A percentile compares a stretch with the other conserved stretches of the same genome.
Conservation (phyloP, 108 stramenopile species). For the Skeletonema potamos region DNA sequence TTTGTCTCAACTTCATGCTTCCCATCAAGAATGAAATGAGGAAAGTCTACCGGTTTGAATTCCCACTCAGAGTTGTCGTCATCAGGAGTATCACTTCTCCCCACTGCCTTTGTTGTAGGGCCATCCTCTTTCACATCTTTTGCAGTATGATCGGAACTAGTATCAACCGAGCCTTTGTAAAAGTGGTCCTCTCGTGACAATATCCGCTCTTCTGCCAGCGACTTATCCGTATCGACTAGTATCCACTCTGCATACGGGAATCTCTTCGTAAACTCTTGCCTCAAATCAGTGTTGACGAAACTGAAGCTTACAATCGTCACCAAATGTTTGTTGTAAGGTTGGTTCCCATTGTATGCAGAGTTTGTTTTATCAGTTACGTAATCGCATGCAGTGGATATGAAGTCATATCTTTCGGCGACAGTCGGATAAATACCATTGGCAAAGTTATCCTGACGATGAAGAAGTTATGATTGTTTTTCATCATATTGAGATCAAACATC, state of each 20-base stretch:
- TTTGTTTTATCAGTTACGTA: slow-evolving; percentile 44
- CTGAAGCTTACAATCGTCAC: slow-evolving; percentile 54
- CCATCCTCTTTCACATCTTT: not conserved
- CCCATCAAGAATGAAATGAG: slow-evolving; percentile 53
- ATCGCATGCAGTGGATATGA: slow-evolving; percentile 49
- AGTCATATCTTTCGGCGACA: slow-evolving; percentile 48
- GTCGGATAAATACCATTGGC: slow-evolving; percentile 70
- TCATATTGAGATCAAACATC: not conserved
- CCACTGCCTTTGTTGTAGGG: not conserved
- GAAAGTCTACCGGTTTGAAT: slow-evolving; percentile 62
- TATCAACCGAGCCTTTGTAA: slow-evolving; percentile 45
- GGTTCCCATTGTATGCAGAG: not conserved
- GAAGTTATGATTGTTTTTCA: not conserved
- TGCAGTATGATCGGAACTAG: not conserved
- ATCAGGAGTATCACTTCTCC: slow-evolving; percentile 11
- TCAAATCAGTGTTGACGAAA: slow-evolving; percentile 70
- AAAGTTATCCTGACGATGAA: slow-evolving; percentile 53
- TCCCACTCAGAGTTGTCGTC: slow-evolving; percentile 62
- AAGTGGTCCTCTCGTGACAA: slow-evolving; percentile 65
- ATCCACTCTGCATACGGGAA: slow-evolving; percentile 63
- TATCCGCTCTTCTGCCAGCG: slow-evolving; percentile 52
- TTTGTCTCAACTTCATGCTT: slow-evolving; percentile 38
- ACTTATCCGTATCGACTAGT: slow-evolving; percentile 54
- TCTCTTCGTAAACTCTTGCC: slow-evolving; percentile 44
- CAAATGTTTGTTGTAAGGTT: not conserved